Percentiles rank a stretch among this genome's conserved stretches.
Evolutionary conservation across 2,329 filamentous ascomycete genomes (phyloP).

Genomic region (Westerdykella sp.): DNA sequence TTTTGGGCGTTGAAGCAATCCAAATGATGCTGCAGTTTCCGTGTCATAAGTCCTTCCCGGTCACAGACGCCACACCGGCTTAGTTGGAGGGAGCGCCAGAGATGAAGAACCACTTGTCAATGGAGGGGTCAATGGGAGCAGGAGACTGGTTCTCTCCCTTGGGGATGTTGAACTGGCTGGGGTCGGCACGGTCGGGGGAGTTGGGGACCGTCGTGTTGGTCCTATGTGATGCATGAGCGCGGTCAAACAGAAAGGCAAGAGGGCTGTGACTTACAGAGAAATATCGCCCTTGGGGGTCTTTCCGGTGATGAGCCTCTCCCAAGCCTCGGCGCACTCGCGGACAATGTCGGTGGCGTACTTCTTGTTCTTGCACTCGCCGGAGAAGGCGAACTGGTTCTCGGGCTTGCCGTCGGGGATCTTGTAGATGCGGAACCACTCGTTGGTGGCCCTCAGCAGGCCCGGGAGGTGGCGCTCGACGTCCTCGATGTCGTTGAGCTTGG

Average conservation of each 20-base stretch:
- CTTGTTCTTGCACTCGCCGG: conserved; percentile 99
- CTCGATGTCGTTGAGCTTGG: conserved; percentile 97
- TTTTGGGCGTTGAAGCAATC: no score
- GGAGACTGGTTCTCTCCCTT: conserved; percentile 71
- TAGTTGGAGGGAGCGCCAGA: conserved; percentile 72
- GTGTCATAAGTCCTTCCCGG: no score
- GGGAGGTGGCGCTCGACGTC: conserved; percentile 98
- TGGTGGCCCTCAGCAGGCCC: conserved; percentile 92
- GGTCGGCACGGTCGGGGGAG: conserved; percentile 65
- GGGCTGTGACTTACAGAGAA: conserved; percentile 60
- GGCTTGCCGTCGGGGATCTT: conserved; percentile 99
- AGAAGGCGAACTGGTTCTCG: conserved; percentile 99
- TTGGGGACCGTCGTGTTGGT: conserved; percentile 72
- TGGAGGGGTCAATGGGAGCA: conserved; percentile 87
- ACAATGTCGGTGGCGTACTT: conserved; percentile 96
- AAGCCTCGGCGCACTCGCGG: conserved; percentile 91
- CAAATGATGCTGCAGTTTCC: no score
- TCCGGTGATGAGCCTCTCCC: conserved; percentile 92
- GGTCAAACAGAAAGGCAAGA: conserved; percentile 10
- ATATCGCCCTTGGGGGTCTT: conserved; percentile 74
- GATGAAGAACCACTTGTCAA: conserved; percentile 99
- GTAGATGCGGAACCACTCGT: conserved; percentile 99
- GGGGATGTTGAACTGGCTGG: conserved; percentile 69
- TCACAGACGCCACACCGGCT: no score
- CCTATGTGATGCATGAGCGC: conserved; percentile 43